Conservation (phyloP, 805 yeast genomes). For the Candida hispaniensis region DNA sequence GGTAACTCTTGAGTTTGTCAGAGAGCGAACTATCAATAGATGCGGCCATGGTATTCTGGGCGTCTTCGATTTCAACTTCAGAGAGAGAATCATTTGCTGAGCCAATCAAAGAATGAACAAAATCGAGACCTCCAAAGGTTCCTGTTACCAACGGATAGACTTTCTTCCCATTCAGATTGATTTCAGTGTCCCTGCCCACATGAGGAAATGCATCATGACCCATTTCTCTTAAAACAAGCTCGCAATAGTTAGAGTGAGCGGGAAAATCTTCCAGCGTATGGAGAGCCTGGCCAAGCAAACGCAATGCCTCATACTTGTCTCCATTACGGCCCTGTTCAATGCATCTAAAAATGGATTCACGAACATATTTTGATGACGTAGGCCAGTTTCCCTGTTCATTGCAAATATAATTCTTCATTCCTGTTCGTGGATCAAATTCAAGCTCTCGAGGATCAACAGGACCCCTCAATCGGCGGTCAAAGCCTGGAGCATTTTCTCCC, state of each 20-base stretch:
- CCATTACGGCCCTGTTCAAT: conserved; percentile 20
- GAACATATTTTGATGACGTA: conserved; percentile 20
- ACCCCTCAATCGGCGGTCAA: conserved; percentile 20
- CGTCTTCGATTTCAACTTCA: conserved; percentile 21
- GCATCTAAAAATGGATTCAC: conserved; percentile 18
- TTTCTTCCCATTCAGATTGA: conserved; percentile 19
- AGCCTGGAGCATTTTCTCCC: conserved; percentile 19
- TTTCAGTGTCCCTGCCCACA: conserved; percentile 20
- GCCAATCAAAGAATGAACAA: conserved; percentile 22
- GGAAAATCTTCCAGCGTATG: conserved; percentile 24
- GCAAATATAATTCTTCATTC: conserved; percentile 24
- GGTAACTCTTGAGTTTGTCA: conserved; percentile 17
- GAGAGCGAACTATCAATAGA: conserved; percentile 12
- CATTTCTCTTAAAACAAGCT: conserved; percentile 20
- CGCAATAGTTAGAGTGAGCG: conserved; percentile 22
- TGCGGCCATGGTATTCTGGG: conserved; percentile 18
- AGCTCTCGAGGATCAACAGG: conserved; percentile 21
- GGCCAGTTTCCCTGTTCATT: conserved; percentile 23
- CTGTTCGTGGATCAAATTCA: conserved; percentile 21
- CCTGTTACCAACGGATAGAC: conserved; percentile 24
- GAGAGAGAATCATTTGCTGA: conserved; percentile 22
- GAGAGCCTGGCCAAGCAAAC: conserved; percentile 22
- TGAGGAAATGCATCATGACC: conserved; percentile 23
- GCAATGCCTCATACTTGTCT: conserved; percentile 20
- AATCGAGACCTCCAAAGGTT: conserved; percentile 24